A percentile compares a stretch with the other conserved stretches of the same genome.
Conservation (phyloP, 2,329 filamentous ascomycete species). For the Verticillium klebahnii region DNA sequence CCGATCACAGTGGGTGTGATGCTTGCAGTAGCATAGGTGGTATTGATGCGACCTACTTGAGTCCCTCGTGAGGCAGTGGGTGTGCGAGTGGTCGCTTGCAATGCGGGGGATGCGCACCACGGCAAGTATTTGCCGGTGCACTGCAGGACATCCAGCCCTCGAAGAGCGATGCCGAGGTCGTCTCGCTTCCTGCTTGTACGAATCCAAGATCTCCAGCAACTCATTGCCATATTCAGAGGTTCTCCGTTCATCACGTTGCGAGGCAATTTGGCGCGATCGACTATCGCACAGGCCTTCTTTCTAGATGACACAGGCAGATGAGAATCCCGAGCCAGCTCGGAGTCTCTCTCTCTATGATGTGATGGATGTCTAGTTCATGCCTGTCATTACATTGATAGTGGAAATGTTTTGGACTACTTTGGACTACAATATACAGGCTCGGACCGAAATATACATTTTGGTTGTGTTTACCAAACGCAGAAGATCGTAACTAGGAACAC, state of each 20-base stretch:
- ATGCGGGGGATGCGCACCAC: neutral
- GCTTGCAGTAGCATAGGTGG: neutral
- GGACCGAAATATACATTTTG: neutral
- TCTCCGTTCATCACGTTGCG: too few relatives aligned
- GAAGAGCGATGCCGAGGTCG: neutral
- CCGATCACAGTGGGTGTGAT: neutral
- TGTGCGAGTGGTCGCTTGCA: neutral
- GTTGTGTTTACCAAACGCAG: neutral
- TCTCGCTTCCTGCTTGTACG: neutral
- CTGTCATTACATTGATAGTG: too few relatives aligned
- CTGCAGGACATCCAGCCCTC: neutral
- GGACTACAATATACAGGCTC: neutral
- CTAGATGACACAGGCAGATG: too few relatives aligned
- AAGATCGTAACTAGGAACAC: neutral
- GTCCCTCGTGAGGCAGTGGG: neutral
- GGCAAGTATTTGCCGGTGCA: neutral
- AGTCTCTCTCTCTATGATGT: too few relatives aligned
- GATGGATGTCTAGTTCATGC: too few relatives aligned
- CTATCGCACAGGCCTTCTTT: too few relatives aligned
- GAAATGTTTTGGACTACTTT: too few relatives aligned
- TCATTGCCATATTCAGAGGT: neutral
- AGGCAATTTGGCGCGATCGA: too few relatives aligned
- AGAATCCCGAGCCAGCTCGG: too few relatives aligned
- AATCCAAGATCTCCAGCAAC: neutral
- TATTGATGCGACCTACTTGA: neutral